Conservation (phyloP, 768 basidiomycete species). For the Russula griseocarnosa region DNA sequence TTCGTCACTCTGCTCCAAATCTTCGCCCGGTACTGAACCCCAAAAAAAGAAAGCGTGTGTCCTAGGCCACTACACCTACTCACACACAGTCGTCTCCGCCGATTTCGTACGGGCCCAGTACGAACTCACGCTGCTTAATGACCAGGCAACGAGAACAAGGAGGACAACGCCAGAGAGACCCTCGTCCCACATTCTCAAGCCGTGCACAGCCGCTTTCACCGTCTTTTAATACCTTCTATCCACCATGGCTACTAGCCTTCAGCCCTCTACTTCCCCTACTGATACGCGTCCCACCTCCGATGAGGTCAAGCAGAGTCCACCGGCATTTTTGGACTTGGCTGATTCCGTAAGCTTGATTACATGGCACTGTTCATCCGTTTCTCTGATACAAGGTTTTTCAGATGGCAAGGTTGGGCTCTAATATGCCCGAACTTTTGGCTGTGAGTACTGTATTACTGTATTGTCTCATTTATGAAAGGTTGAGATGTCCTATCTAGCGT, state of each 20-base stretch:
- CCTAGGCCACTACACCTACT: too few species aligned
- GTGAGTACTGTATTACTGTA: conserved; percentile 44
- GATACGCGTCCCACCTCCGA: conserved; percentile 66
- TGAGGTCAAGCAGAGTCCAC: conserved; percentile 80
- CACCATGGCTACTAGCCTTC: conserved; percentile 66
- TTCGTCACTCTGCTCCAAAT: conserved; percentile 43
- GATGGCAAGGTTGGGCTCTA: conserved; percentile 81
- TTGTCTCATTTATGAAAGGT: conserved; percentile 16
- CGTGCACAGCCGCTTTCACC: too few species aligned
- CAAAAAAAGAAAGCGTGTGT: conserved; percentile 42
- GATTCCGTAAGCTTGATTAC: conserved; percentile 66
- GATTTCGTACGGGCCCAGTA: too few species aligned
- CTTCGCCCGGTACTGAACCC: conserved; percentile 43
- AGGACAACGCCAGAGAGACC: too few species aligned
- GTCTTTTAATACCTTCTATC: conserved; percentile 37
- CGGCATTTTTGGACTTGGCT: conserved; percentile 89
- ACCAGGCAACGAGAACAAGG: too few species aligned
- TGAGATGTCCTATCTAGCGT: conserved; percentile 45
- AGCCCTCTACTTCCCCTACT: conserved; percentile 68
- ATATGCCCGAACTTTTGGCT: conserved; percentile 82
- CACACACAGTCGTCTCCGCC: too few species aligned
- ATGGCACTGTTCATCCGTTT: conserved; percentile 18
- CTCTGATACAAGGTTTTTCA: conserved; percentile 33
- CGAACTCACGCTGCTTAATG: too few species aligned
- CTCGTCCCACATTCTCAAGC: too few species aligned